Base-by-base conservation (phyloP, 352 stramenopile species). In the Phytopythium oedochilum region DNA sequence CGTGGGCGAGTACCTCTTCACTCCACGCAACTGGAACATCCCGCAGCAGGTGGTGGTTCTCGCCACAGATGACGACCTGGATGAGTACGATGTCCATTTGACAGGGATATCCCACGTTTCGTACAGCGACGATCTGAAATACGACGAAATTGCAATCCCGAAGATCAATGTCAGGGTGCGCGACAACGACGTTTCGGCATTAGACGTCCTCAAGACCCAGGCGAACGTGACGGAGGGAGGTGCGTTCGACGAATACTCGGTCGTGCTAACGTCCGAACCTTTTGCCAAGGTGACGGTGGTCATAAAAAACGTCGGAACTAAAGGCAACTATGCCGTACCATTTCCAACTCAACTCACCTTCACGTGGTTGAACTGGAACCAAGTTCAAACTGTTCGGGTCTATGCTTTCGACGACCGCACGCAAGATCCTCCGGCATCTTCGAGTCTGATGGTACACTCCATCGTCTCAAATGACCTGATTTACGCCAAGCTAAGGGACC, bases 291-390 rank as follows among this genome's bases (percentile, higher is more conserved):
- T 92, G 26, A 80, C 62, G 0, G 63, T 89, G 5, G 31, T 20
- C 11, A 52, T 88, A 36, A 68, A 66, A 1, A 88, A 88, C 32
- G 44, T 88, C 0, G 79, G 63, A 0, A 71, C 57, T 1, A 66
- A 78, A 6, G 82, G 79, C 12, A 80, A 87, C 42, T 64, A 70
- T 1, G 75, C 69, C 3, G 55, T 73, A 0, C 15, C 67, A 0
- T 66, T 44, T 2, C 73, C 78, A 5, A 55, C 53, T 1, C 60
- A 63, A 15, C 44, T 92, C 5, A 29, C 71, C 23, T 92, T 90
- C 59, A 83, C 79, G 38, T 90, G 79, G 82, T 60, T 63, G 3
- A 65, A 89, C 46, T 92, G 82, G 82, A 90, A 89, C 40, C 18
- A 83, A 0, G 59, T 56, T 0, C 82, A 90, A 42, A 71, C 57